Percentiles rank a stretch among this genome's conserved stretches.
phyloP scores from a whole-genome alignment of 2,329 filamentous ascomycete species.

The Dothideomycetes sp. region DNA sequence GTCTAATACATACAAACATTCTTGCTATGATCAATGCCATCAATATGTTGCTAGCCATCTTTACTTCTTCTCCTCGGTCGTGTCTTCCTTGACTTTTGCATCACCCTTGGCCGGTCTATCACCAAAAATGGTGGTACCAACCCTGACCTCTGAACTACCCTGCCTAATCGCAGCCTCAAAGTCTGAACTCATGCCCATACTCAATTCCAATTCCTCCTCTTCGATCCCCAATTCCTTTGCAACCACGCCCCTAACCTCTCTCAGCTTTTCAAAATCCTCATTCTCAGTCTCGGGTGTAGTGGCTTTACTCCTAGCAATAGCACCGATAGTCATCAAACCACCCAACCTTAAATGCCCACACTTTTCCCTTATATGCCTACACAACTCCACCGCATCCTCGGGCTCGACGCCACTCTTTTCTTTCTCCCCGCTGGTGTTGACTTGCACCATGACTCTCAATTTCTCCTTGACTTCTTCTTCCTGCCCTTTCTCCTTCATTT shows the following conservation, averaged over 20 bases:
- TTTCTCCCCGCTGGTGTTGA: conserved; percentile 87
- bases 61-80: conserved; percentile 17
- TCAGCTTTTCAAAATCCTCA: conserved; percentile 71
- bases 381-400: conserved; percentile 53
- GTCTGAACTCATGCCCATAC: conserved; percentile 98
- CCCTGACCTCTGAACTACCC: conserved; percentile 81
- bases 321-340: conserved; percentile 95
- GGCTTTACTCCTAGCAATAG: conserved; percentile 74
- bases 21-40: not conserved
- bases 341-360: conserved; percentile 67
- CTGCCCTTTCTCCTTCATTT: conserved; percentile 24
- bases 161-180: conserved; percentile 78
- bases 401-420: conserved; percentile 77
- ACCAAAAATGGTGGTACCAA: conserved; percentile 93
- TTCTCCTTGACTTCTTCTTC: conserved; percentile 21
- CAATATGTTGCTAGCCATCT: not conserved
- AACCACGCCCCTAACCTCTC: conserved; percentile 62
- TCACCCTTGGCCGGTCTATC: conserved; percentile 68
- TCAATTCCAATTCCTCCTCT: conserved; percentile 63
- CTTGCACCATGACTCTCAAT: conserved; percentile 76
- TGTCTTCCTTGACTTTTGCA: conserved; percentile 51
- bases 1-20: no score
- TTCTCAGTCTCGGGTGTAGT: conserved; percentile 70
- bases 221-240: conserved; percentile 49
- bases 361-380: conserved; percentile 56